Percentiles rank a stretch among this genome's conserved stretches.
These are phyloP conservation scores for Licmophora abbreviata DNA, from an alignment of 108 stramenopile genomes.

Conservation along the genomic window DNA sequence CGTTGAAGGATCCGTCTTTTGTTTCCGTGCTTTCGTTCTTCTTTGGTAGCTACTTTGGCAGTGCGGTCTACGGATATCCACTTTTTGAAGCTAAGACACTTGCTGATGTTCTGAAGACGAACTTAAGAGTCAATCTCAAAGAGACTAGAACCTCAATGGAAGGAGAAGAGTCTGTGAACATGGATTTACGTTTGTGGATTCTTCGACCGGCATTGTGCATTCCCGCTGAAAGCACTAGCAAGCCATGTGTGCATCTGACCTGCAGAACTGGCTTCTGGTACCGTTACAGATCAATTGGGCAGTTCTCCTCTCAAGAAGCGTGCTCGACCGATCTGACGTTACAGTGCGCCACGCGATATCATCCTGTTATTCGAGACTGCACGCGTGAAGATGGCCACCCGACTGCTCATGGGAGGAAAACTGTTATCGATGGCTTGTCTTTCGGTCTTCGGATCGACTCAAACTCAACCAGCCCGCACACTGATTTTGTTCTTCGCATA, in stretches of 20 bases:
- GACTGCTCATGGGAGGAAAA: constrained; percentile 17
- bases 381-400: no score
- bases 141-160: background rate
- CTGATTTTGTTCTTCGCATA: constrained; percentile 38
- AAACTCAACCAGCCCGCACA: constrained; percentile 42
- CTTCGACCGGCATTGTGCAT: constrained; percentile 29
- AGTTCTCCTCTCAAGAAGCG: constrained; percentile 65
- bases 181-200: constrained; percentile 82
- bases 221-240: no score
- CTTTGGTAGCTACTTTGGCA: constrained; percentile 59
- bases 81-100: constrained; percentile 40
- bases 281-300: constrained; percentile 56
- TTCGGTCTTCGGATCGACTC: constrained; percentile 57
- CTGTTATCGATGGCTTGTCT: constrained; percentile 64
- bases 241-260: constrained; percentile 39
- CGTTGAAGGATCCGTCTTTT: constrained; percentile 44
- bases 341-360: no score
- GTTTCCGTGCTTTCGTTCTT: constrained; percentile 71
- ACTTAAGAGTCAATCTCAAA: constrained; percentile 10
- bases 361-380: no score
- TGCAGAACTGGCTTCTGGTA: constrained; percentile 62
- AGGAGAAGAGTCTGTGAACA: constrained; percentile 27
- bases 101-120: constrained; percentile 8
- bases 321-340: constrained; percentile 48
- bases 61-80: constrained; percentile 62